Conservation (phyloP, 306 rosid species). For the Vicia faba region DNA sequence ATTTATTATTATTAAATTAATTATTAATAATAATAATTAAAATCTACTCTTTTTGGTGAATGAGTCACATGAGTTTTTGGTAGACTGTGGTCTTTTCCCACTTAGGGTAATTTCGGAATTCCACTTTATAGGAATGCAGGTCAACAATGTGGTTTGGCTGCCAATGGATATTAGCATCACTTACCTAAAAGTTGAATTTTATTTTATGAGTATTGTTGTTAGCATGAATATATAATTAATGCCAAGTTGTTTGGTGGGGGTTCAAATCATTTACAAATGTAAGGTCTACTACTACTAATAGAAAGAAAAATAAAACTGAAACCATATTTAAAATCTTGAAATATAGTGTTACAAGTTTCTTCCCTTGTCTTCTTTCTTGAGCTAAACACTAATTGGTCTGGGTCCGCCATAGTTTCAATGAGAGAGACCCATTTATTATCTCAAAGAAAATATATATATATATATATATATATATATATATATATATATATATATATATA, state of each 20-base stretch:
- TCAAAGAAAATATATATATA: too few relatives aligned
- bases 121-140: slow-evolving; percentile 10
- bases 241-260: slow-evolving; percentile 9
- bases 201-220: background rate
- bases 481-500: too few relatives aligned
- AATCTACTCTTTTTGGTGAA: background rate
- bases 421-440: too few relatives aligned
- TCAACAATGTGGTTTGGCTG: slow-evolving; percentile 30
- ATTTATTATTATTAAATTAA: background rate
- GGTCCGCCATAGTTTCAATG: too few relatives aligned
- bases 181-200: slow-evolving; percentile 34
- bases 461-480: too few relatives aligned
- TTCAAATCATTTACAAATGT: slow-evolving; percentile 13
- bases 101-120: background rate
- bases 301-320: background rate
- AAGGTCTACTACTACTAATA: background rate
- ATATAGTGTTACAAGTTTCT: background rate
- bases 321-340: background rate
- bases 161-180: background rate
- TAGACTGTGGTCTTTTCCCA: background rate
- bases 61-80: background rate
- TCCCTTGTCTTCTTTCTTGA: background rate
- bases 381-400: background rate
- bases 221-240: background rate
- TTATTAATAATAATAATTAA: background rate